A percentile compares a stretch with the other conserved stretches of the same genome.
Conservation (phyloP, 345 rosid genomes). For the Melaleuca quinquenervia region DNA sequence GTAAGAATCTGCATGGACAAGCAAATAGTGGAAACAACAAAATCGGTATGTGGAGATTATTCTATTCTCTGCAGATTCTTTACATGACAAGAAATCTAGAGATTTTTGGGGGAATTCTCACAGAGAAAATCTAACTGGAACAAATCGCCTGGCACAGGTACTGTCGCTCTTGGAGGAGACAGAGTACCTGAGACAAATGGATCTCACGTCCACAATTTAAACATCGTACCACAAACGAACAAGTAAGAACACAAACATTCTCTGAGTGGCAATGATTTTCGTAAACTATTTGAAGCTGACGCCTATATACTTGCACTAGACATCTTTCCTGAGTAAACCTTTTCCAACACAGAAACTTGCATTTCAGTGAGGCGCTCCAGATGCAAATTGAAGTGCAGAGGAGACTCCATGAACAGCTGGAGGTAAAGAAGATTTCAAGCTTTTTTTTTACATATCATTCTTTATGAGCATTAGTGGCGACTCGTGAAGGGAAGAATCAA, state of each 20-base stretch:
- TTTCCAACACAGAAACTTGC: neutral
- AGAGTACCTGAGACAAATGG: conserved; percentile 2
- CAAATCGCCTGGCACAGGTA: neutral
- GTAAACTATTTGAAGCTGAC: neutral
- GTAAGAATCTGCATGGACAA: conserved; percentile 13
- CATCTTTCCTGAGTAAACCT: neutral
- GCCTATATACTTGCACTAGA: too few relatives aligned
- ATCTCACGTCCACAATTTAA: neutral
- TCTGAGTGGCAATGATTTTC: neutral
- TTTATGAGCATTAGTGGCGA: neutral
- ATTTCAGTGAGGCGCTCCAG: conserved; percentile 7
- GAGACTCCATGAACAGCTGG: conserved; percentile 15
- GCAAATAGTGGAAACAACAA: neutral
- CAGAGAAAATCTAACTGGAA: neutral
- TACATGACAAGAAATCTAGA: neutral
- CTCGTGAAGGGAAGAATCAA: neutral
- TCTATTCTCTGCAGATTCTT: neutral
- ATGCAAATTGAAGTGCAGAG: conserved; percentile 23
- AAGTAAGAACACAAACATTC: conserved; percentile 1
- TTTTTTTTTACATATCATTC: neutral
- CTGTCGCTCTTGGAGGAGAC: conserved; percentile 8
- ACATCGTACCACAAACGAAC: conserved; percentile 7
- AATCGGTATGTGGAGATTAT: neutral
- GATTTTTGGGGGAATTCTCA: neutral
- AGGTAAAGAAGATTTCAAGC: conserved; percentile 4